These are phyloP conservation scores for Botryotinia globosa DNA, from an alignment of 2,329 filamentous ascomycete species.

Conservation along the genomic window DNA sequence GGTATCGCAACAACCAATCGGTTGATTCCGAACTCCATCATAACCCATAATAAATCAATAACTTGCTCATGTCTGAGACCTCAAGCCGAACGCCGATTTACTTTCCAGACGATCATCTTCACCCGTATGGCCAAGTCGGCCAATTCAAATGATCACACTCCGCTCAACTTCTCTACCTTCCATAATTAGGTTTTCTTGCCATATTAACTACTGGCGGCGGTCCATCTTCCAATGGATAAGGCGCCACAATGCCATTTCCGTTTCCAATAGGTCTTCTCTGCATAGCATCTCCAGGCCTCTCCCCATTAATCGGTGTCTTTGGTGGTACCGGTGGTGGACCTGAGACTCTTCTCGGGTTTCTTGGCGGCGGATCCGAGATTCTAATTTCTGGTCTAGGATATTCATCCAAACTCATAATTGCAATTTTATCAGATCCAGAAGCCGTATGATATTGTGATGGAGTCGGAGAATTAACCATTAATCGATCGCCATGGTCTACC, in stretches of 20 bases:
- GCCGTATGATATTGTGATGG: conserved; percentile 56
- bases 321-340: conserved; percentile 72
- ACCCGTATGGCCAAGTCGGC: neutral
- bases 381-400: conserved; percentile 44
- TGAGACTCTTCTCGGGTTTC: conserved; percentile 35
- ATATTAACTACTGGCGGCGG: conserved; percentile 83
- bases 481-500: conserved; percentile 49
- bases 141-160: neutral
- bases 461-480: conserved; percentile 56
- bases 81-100: neutral
- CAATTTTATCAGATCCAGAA: conserved; percentile 66
- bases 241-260: conserved; percentile 36
- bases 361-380: conserved; percentile 4
- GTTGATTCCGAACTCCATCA: conserved; percentile 3
- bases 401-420: conserved; percentile 60
- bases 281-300: conserved; percentile 24
- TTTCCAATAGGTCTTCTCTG: conserved; percentile 27
- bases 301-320: conserved; percentile 69
- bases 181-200: conserved; percentile 67
- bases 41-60: neutral
- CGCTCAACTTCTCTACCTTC: conserved; percentile 5
- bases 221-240: conserved; percentile 78
- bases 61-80: neutral
- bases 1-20: conserved; percentile 7
- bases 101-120: neutral